Evolutionary conservation across 345 rosid genomes (phyloP), one percentile per base, ranked within the genome.

Genomic region (Populus pruinosa): DNA sequence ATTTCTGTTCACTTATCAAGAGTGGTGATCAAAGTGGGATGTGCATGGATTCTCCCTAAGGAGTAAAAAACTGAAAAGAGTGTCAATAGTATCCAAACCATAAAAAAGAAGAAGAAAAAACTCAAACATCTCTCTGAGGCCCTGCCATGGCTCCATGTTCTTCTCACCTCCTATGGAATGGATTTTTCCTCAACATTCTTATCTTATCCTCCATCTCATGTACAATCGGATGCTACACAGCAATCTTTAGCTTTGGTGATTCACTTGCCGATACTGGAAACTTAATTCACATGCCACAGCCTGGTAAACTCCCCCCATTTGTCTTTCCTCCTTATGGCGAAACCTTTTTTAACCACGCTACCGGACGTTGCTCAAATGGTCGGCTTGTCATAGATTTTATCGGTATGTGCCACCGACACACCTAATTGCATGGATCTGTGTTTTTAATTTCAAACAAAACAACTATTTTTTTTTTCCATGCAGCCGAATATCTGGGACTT

Each of bases 231-330:
- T 31, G 71, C 68, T 71, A 61, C 82, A 65, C 75, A 21, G 84
- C 91, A 2, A 80, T 89, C 78, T 76, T 89, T 75, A 86, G 91
- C 88, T 88, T 89, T 66, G 93, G 92, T 29, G 93, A 89, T 75
- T 89, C 93, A 13, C 47, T 85, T 2, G 83, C 91, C 13, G 93
- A 88, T 17, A 88, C 90, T 1, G 93, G 91, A 18, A 86, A 86
- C 71, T 70, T 27, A 23, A 56, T 81, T 13, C 39, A 13, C 44
- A 67, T 85, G 49, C 73, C 80, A 43, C 74, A 20, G 35, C 76
- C 80, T 6, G 53, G 6, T 13, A 68, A 29, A 11, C 81, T 62
- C 16, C 80, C 82, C 61, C 80, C 72, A n/a, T 70, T 44, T 17
- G 83, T 71, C 12, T 78, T 74, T 36, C 86, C 83, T 5, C 92